Evolutionary conservation across 2,329 filamentous ascomycete species (phyloP).

Genomic region (Sclerotinia subarctica): DNA sequence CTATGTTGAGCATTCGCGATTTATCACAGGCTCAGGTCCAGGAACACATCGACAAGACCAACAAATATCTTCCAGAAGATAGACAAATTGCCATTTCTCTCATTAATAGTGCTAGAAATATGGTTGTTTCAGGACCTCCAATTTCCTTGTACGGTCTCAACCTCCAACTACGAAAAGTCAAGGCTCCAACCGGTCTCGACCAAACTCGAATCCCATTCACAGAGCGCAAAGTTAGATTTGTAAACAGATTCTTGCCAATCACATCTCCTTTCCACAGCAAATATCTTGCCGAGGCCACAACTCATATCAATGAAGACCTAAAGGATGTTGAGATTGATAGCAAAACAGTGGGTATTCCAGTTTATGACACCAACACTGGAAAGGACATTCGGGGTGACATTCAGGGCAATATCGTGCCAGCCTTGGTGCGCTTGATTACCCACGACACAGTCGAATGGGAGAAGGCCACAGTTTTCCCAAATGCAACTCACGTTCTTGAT

Average conservation of each 20-base stretch:
- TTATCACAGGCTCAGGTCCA: slow-evolving; percentile 84
- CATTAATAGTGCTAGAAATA: slow-evolving; percentile 93
- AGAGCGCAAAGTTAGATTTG: slow-evolving; percentile 92
- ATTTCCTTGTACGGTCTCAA: slow-evolving; percentile 97
- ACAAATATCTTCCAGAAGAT: slow-evolving; percentile 89
- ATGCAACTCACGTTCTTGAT: slow-evolving; percentile 90
- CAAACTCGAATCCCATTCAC: slow-evolving; percentile 94
- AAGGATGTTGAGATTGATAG: slow-evolving; percentile 75
- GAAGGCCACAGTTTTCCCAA: slow-evolving; percentile 83
- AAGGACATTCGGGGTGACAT: slow-evolving; percentile 72
- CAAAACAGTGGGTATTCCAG: slow-evolving; percentile 72
- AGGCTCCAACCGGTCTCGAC: slow-evolving; percentile 94
- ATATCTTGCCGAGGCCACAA: slow-evolving; percentile 79
- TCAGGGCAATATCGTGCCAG: slow-evolving; percentile 77
- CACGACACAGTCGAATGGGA: slow-evolving; percentile 96
- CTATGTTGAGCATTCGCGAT: slow-evolving; percentile 97
- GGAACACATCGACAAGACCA: slow-evolving; percentile 94
- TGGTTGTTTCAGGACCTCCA: slow-evolving; percentile 93
- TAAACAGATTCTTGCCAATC: slow-evolving; percentile 95
- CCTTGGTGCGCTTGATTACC: slow-evolving; percentile 88
- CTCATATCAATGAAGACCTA: slow-evolving; percentile 81
- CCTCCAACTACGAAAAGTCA: slow-evolving; percentile 90
- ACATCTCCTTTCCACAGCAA: slow-evolving; percentile 98
- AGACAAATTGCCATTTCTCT: slow-evolving; percentile 93
- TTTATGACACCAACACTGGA: slow-evolving; percentile 88